Evolutionary conservation across 1,284 basidiomycete genomes (phyloP).

Genomic region (Ganoderma multipileum): DNA sequence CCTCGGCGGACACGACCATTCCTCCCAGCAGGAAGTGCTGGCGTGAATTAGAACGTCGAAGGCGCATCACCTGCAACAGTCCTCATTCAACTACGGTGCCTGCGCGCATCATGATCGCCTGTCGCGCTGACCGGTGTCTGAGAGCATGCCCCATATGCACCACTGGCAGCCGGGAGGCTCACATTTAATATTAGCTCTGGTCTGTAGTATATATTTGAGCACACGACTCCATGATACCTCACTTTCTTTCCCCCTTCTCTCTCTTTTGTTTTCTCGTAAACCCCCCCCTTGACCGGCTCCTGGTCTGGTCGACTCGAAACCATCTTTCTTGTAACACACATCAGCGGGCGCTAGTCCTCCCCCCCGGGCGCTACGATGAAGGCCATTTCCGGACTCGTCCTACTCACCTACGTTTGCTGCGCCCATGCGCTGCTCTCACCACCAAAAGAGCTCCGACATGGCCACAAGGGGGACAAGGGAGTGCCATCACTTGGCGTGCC

Average conservation of each 20-base stretch:
- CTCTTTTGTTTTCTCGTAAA: background rate
- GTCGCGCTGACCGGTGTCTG: too few relatives aligned
- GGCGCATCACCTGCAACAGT: too few relatives aligned
- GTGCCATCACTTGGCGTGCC: conserved; percentile 15
- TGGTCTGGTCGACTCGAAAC: background rate
- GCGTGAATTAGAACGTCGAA: too few relatives aligned
- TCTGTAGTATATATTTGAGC: background rate
- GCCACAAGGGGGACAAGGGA: background rate
- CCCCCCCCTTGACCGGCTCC: background rate
- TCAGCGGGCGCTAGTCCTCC: background rate
- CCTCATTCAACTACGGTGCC: background rate
- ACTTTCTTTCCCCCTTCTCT: background rate
- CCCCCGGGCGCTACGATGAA: conserved; percentile 1
- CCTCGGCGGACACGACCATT: background rate
- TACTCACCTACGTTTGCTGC: conserved; percentile 23
- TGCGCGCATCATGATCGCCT: background rate
- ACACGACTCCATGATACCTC: too few relatives aligned
- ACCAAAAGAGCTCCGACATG: background rate
- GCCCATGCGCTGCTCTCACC: conserved; percentile 19
- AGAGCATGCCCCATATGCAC: background rate
- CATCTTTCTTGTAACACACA: too few relatives aligned
- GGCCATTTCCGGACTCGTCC: conserved; percentile 13
- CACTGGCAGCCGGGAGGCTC: background rate
- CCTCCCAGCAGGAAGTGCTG: background rate
- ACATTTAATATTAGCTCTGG: too few relatives aligned